Conservation (phyloP, 1,139 yeast genomes). For the Geotrichum macrosporum region DNA sequence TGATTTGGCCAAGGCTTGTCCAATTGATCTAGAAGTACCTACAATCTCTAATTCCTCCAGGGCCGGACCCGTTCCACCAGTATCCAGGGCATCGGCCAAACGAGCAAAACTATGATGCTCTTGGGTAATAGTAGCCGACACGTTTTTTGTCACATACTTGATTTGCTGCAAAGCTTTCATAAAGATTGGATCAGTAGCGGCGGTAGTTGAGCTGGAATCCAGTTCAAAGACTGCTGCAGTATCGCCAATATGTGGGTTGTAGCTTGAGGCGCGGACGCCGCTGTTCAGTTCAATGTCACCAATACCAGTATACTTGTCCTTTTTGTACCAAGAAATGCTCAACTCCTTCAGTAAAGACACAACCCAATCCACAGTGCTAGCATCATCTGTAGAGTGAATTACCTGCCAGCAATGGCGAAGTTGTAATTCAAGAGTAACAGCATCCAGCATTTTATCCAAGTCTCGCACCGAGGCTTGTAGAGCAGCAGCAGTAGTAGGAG, state of each 20-base stretch:
- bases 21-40: too few relatives aligned
- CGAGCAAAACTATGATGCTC: neutral
- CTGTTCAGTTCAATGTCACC: neutral
- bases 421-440: constrained; percentile 23
- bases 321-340: constrained; percentile 27
- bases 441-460: constrained; percentile 14
- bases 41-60: too few relatives aligned
- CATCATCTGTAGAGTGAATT: constrained; percentile 24
- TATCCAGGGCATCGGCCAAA: neutral
- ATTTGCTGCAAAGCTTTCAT: neutral
- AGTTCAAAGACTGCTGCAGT: too few relatives aligned
- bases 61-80: neutral
- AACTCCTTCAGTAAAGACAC: constrained; percentile 26
- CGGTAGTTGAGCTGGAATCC: too few relatives aligned
- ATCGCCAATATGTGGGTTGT: neutral
- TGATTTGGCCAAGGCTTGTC: too few relatives aligned
- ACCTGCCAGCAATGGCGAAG: constrained; percentile 23
- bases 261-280: neutral
- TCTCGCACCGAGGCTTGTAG: neutral
- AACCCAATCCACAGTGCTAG: constrained; percentile 30
- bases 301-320: neutral
- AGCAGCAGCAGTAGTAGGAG: neutral
- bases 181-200: neutral
- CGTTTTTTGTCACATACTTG: neutral
- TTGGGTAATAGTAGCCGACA: neutral